These are phyloP conservation scores for Phialophora chinensis DNA, from an alignment of 2,329 filamentous ascomycete species.

Conservation along the genomic window DNA sequence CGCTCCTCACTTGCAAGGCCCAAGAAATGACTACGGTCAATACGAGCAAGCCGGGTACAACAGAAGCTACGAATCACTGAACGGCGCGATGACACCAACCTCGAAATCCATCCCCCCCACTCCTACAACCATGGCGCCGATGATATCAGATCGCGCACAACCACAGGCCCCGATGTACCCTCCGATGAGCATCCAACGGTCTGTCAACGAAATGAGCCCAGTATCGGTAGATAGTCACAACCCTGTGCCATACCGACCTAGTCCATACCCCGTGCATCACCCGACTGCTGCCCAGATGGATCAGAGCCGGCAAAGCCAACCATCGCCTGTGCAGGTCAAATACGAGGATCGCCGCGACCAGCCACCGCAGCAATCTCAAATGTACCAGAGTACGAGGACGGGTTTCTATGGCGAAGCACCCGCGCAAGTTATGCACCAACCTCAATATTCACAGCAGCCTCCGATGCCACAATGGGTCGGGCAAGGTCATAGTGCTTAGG, in stretches of 20 bases:
- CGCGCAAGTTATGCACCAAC: slow-evolving; percentile 23
- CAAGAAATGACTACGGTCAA: slow-evolving; percentile 36
- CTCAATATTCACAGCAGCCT: slow-evolving; percentile 31
- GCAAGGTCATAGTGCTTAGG: slow-evolving; percentile 22
- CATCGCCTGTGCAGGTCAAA: slow-evolving; percentile 34
- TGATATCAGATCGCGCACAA: slow-evolving; percentile 35
- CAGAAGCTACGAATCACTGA: slow-evolving; percentile 35
- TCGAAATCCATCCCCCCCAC: slow-evolving; percentile 38
- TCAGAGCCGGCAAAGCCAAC: slow-evolving; percentile 35
- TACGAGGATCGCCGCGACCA: slow-evolving; percentile 37
- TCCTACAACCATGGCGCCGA: slow-evolving; percentile 36
- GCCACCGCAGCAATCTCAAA: slow-evolving; percentile 26
- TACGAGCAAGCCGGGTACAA: slow-evolving; percentile 38
- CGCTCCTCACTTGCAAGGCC: slow-evolving; percentile 31
- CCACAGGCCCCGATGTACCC: slow-evolving; percentile 38
- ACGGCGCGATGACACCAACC: slow-evolving; percentile 28
- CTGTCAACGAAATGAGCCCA: slow-evolving; percentile 38
- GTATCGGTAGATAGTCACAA: slow-evolving; percentile 38
- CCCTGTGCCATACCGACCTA: slow-evolving; percentile 33
- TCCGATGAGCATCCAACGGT: slow-evolving; percentile 38
- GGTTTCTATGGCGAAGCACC: slow-evolving; percentile 32
- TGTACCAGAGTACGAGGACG: slow-evolving; percentile 33
- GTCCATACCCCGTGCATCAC: slow-evolving; percentile 33
- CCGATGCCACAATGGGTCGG: slow-evolving; percentile 28
- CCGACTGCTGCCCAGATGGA: slow-evolving; percentile 30